phyloP scores from a whole-genome alignment of 2,329 filamentous ascomycete species.

The Aspergillus sp. region DNA sequence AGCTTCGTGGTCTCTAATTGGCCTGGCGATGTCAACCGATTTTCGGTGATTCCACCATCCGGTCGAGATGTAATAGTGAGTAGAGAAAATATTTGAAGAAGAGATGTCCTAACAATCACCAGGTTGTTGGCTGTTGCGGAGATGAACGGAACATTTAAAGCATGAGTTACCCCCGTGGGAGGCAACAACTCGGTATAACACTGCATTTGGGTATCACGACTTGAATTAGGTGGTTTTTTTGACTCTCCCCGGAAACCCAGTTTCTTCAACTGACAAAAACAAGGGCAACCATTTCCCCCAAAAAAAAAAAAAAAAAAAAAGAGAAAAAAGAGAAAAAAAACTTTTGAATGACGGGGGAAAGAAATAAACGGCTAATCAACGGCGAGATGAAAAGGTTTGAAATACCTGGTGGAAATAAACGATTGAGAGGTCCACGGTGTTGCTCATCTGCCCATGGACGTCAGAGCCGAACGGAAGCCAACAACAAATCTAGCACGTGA shows the following conservation, averaged over 20 bases:
- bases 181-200: constrained; percentile 95
- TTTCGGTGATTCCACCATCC: constrained; percentile 29
- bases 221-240: background rate
- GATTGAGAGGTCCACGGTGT: background rate
- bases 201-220: constrained; percentile 61
- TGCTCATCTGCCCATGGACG: background rate
- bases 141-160: constrained; percentile 72
- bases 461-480: background rate
- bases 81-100: constrained; percentile 84
- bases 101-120: constrained; percentile 83
- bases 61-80: constrained; percentile 52
- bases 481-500: constrained; percentile 12
- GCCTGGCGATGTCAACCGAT: constrained; percentile 59
- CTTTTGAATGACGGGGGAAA: background rate
- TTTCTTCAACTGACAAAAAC: constrained; percentile 7
- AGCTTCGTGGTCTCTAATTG: constrained; percentile 68
- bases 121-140: constrained; percentile 75
- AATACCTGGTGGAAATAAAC: background rate
- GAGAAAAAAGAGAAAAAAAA: background rate
- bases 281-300: constrained; percentile 5
- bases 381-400: too few relatives aligned
- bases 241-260: background rate
- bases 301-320: background rate
- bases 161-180: constrained; percentile 90
- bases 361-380: background rate